Percentiles rank a stretch among this genome's conserved stretches.
Evolutionary conservation across 305 asterid species (phyloP).

Genomic region (Ruellia speciosa): DNA sequence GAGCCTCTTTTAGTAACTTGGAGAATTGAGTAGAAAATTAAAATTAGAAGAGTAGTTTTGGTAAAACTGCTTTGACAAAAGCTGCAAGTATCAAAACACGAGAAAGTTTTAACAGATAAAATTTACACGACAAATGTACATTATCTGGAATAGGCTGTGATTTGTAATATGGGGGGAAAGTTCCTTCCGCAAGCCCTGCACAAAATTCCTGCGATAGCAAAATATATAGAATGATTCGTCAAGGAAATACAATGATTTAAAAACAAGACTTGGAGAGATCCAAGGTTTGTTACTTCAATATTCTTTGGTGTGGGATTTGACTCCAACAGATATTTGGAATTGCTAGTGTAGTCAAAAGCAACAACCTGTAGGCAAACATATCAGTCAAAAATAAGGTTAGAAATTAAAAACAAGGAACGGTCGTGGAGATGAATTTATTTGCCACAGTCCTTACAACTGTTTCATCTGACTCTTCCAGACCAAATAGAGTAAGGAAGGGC

Average conservation of each 20-base stretch:
- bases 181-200: constrained; percentile 43
- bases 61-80: too few relatives aligned
- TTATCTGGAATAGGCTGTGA: constrained; percentile 73
- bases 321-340: constrained; percentile 59
- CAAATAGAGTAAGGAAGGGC: constrained; percentile 82
- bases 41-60: too few relatives aligned
- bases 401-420: constrained; percentile 17
- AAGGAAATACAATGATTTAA: constrained; percentile 12
- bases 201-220: constrained; percentile 66
- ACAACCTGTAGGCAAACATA: constrained; percentile 33
- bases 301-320: constrained; percentile 48
- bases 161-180: constrained; percentile 55
- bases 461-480: constrained; percentile 68
- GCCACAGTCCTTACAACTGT: constrained; percentile 42
- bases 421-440: constrained; percentile 12
- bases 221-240: constrained; percentile 11
- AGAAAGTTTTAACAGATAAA: neutral
- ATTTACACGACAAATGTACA: constrained; percentile 38
- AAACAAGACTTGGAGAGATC: constrained; percentile 17
- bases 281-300: constrained; percentile 42
- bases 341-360: constrained; percentile 63
- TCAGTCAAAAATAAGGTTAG: neutral
- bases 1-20: too few relatives aligned
- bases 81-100: neutral
- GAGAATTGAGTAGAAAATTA: too few relatives aligned